A percentile compares a stretch with the other conserved stretches of the same genome.
phyloP scores from a whole-genome alignment of 176 grass and related monocot species.

The Metroxylon sagu region DNA sequence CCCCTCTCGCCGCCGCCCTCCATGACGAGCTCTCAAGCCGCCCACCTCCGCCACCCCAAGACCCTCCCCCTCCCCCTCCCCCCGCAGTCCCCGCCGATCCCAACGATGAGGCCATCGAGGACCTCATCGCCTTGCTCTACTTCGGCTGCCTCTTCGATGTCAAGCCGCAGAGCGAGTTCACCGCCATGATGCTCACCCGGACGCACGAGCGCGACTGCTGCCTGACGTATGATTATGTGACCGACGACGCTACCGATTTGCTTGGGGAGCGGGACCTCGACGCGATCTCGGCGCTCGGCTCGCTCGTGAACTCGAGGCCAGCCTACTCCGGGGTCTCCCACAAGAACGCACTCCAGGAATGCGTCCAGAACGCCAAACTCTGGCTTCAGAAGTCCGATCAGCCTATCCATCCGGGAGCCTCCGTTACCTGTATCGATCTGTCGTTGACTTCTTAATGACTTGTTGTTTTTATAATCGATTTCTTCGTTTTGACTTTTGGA shows the following conservation, averaged over 20 bases:
- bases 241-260: conserved; percentile 65
- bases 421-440: conserved; percentile 42
- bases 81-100: not conserved
- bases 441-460: too few relatives aligned
- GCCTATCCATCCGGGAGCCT: conserved; percentile 40
- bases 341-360: conserved; percentile 58
- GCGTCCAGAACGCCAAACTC: conserved; percentile 50
- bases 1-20: conserved; percentile 51
- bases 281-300: conserved; percentile 43
- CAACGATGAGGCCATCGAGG: conserved; percentile 16
- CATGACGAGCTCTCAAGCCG: conserved; percentile 52
- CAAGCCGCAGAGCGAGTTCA: conserved; percentile 63
- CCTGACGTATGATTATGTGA: conserved; percentile 86
- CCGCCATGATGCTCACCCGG: conserved; percentile 57
- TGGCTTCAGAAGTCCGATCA: conserved; percentile 57
- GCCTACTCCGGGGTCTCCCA: conserved; percentile 56
- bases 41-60: not conserved
- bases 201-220: conserved; percentile 76
- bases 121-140: conserved; percentile 66
- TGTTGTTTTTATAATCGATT: too few relatives aligned
- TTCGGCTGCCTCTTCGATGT: conserved; percentile 82
- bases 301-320: conserved; percentile 58
- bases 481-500: not conserved
- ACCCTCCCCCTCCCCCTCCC: not conserved
- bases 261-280: conserved; percentile 68